Conservation (phyloP, 495 filamentous ascomycete genomes). For the Talaromyces nanjingensis region DNA sequence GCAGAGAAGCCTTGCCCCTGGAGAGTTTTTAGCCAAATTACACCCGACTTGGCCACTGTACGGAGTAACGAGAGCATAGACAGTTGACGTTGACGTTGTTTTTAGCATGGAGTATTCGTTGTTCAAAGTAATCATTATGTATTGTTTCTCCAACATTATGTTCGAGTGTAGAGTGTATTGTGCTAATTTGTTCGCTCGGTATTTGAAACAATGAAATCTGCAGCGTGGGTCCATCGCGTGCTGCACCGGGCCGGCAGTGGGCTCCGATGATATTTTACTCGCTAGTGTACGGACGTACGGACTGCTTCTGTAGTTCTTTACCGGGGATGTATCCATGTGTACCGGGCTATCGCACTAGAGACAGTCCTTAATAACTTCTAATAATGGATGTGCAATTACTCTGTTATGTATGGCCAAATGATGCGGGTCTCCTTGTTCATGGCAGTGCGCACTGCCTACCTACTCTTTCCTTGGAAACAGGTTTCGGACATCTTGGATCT, state of each 20-base stretch:
- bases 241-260: not conserved
- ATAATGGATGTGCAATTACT: not conserved
- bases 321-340: not conserved
- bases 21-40: not conserved
- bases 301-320: not conserved
- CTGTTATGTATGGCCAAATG: too few relatives aligned
- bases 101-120: too few relatives aligned
- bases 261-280: not conserved
- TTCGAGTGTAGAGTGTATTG: too few relatives aligned
- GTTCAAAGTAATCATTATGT: too few relatives aligned
- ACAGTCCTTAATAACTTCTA: not conserved
- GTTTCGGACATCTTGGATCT: not conserved
- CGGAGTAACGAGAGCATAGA: too few relatives aligned
- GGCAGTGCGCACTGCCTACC: too few relatives aligned
- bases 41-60: too few relatives aligned
- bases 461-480: not conserved
- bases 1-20: not conserved
- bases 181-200: not conserved
- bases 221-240: not conserved
- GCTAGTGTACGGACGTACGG: not conserved
- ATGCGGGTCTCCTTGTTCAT: too few relatives aligned
- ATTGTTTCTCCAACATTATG: too few relatives aligned
- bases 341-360: not conserved
- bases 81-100: too few relatives aligned
- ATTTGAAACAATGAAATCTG: conserved; percentile 1